Evolutionary conservation across 805 yeast genomes (phyloP).

Genomic region (Groenewaldozyma tartarivorans): DNA sequence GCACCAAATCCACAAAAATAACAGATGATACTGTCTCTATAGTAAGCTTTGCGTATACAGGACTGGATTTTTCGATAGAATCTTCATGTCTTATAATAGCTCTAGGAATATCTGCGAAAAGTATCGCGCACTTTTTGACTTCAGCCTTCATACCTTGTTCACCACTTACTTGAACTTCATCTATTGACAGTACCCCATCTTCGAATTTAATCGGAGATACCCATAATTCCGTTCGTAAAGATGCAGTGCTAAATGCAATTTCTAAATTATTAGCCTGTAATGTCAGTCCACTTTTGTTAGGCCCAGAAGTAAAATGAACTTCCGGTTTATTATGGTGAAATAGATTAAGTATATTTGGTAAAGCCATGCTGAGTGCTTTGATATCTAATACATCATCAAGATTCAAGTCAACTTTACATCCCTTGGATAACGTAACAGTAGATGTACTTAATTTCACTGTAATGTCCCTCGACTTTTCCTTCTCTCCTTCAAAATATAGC

Average conservation of each 20-base stretch:
- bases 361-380: too few relatives aligned
- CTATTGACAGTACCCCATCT: background rate
- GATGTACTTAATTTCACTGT: background rate
- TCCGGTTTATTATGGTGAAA: too few relatives aligned
- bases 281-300: too few relatives aligned
- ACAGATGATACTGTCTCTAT: background rate
- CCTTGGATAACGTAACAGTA: background rate
- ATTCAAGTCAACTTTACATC: background rate
- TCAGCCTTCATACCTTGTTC: constrained; percentile 1
- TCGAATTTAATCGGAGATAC: constrained; percentile 1
- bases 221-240: too few relatives aligned
- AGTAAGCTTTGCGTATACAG: constrained; percentile 1
- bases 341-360: too few relatives aligned
- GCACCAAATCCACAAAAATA: too few relatives aligned
- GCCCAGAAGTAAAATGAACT: too few relatives aligned
- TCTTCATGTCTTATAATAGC: background rate
- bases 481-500: background rate
- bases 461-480: background rate
- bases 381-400: too few relatives aligned
- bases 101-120: background rate
- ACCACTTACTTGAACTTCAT: background rate
- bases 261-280: too few relatives aligned
- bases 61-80: constrained; percentile 1
- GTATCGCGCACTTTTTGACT: background rate
- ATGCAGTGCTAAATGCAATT: too few relatives aligned